Evolutionary conservation across 768 basidiomycete genomes (phyloP).

Genomic region (Pleurotus platypus): DNA sequence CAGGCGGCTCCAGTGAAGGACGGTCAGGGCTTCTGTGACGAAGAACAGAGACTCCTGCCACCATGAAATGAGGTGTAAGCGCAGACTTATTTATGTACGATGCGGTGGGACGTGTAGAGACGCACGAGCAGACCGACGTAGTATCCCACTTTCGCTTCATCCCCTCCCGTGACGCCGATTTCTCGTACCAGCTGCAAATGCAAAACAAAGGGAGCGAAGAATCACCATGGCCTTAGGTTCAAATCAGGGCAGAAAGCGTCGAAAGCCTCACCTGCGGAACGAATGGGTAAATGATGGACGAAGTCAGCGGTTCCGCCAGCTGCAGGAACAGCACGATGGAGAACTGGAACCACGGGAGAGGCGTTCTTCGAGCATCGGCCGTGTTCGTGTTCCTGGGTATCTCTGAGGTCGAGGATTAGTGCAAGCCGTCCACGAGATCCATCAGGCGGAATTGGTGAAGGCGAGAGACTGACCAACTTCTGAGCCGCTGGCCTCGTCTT

Average conservation of each 20-base stretch:
- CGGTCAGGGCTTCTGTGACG: conserved; percentile 51
- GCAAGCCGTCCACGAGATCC: too few species aligned
- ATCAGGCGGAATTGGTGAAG: too few species aligned
- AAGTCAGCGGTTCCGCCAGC: conserved; percentile 72
- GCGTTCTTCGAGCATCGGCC: conserved; percentile 29
- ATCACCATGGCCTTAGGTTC: not conserved
- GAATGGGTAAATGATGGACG: conserved; percentile 73
- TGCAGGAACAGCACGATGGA: conserved; percentile 70
- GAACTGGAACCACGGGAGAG: conserved; percentile 68
- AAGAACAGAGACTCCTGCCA: conserved; percentile 58
- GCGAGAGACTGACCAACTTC: too few species aligned
- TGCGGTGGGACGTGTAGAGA: not conserved
- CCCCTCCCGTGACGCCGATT: conserved; percentile 48
- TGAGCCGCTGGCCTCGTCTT: too few species aligned
- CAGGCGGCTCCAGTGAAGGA: conserved; percentile 59
- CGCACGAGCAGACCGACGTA: conserved; percentile 62
- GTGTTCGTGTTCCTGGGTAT: too few species aligned
- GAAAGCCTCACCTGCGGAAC: conserved; percentile 53
- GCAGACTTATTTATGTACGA: too few species aligned
- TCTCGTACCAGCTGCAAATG: conserved; percentile 34
- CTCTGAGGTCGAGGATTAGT: too few species aligned
- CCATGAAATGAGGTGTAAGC: too few species aligned
- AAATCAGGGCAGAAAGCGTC: not conserved
- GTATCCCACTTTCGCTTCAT: conserved; percentile 50
- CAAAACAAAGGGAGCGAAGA: not conserved